phyloP scores from a whole-genome alignment of 208 protist species.

The Cochliopodium minus region DNA sequence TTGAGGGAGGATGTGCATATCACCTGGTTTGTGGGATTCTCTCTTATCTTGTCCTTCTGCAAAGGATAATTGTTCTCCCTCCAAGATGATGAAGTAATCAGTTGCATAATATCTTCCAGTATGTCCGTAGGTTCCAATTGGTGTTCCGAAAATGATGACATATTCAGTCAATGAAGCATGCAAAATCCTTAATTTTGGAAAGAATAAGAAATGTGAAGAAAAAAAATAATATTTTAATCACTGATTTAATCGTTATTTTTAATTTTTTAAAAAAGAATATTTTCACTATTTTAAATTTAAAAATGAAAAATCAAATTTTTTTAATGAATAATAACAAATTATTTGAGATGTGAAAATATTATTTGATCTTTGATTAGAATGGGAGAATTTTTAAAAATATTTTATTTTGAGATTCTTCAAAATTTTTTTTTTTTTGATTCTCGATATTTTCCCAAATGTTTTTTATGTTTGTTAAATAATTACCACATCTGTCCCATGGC shows the following conservation, averaged over 20 bases:
- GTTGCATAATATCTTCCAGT: conserved; percentile 50
- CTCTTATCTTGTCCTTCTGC: conserved; percentile 20
- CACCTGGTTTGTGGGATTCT: conserved; percentile 47
- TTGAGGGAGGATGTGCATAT: conserved; percentile 47
- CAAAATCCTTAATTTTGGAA: too few species aligned
- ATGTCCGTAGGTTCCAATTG: conserved; percentile 62
- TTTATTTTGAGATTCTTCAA: too few species aligned
- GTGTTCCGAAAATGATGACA: conserved; percentile 67
- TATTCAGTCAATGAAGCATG: conserved; percentile 69
- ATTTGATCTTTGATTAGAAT: too few species aligned
- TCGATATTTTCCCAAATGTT: too few species aligned
- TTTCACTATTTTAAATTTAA: not conserved
- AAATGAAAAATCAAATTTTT: not conserved
- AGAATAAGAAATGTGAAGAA: too few species aligned
- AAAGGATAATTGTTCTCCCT: conserved; percentile 63
- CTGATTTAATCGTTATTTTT: not conserved
- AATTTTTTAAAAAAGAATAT: not conserved
- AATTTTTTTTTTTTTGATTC: too few species aligned
- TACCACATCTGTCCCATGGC: conserved; percentile 71
- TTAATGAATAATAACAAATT: too few species aligned
- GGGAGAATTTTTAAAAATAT: too few species aligned
- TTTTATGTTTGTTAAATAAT: too few species aligned
- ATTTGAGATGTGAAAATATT: too few species aligned
- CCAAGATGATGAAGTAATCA: conserved; percentile 64
- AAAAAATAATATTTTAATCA: not conserved